Percentiles rank a stretch among this genome's conserved stretches.
Conservation (phyloP, 441 rosid species). For the Pelargonium hybrid region DNA sequence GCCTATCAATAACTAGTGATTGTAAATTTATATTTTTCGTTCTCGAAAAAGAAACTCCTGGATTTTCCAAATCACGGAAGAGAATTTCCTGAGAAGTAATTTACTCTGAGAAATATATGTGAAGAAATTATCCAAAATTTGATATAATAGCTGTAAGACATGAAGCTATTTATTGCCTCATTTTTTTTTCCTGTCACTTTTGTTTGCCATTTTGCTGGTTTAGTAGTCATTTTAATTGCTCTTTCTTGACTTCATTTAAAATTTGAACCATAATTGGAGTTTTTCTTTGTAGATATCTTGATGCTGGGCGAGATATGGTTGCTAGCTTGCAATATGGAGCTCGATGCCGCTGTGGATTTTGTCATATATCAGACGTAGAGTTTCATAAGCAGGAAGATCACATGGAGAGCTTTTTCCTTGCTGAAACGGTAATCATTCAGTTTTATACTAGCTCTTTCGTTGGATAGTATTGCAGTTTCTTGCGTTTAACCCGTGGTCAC, state of each 20-base stretch:
- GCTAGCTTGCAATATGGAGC: constrained; percentile 97
- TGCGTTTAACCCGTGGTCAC: not conserved
- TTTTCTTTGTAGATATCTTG: constrained; percentile 56
- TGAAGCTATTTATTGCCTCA: not conserved
- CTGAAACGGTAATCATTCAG: constrained; percentile 66
- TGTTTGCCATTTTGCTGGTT: not conserved
- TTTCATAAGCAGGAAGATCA: constrained; percentile 80
- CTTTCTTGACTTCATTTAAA: constrained; percentile 10
- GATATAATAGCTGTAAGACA: not conserved
- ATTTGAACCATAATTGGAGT: not conserved
- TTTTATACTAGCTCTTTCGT: not conserved
- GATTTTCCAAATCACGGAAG: too few species aligned
- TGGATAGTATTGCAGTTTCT: not conserved
- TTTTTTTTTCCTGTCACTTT: too few species aligned
- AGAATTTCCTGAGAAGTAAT: not conserved
- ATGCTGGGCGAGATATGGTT: constrained; percentile 86
- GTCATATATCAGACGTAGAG: constrained; percentile 92
- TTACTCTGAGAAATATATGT: not conserved
- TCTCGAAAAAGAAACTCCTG: too few species aligned
- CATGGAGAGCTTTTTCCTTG: constrained; percentile 99
- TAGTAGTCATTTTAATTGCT: not conserved
- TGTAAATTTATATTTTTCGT: not conserved
- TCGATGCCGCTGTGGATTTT: constrained; percentile 89
- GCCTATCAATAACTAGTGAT: too few species aligned
- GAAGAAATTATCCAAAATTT: not conserved